Conservation (phyloP, 108 stramenopile genomes). For the Stephanodiscus triporus region DNA sequence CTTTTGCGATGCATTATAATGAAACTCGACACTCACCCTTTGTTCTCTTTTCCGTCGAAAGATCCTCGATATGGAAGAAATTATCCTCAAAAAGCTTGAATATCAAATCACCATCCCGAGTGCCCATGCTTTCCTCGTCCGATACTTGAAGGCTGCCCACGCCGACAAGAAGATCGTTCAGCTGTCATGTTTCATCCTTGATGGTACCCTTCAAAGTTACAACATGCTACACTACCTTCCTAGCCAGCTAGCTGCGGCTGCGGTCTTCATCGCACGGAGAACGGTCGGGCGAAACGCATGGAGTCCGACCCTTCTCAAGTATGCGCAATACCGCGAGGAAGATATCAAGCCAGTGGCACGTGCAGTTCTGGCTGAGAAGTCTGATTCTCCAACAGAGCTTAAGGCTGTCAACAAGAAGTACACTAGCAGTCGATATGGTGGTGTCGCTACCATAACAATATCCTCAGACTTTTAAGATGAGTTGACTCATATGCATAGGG, state of each 20-base stretch:
- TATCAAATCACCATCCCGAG: slow-evolving; percentile 92
- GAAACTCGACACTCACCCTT: neutral
- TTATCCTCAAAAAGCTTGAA: slow-evolving; percentile 81
- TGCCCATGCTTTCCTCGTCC: slow-evolving; percentile 87
- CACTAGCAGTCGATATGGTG: slow-evolving; percentile 58
- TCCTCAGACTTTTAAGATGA: slow-evolving; percentile 45
- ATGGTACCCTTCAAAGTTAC: slow-evolving; percentile 90
- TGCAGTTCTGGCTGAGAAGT: slow-evolving; percentile 56
- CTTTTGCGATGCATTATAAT: neutral
- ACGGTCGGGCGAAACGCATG: slow-evolving; percentile 78
- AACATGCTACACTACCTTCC: slow-evolving; percentile 85
- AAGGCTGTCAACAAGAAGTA: slow-evolving; percentile 81
- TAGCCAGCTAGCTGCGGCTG: slow-evolving; percentile 87
- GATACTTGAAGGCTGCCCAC: slow-evolving; percentile 91
- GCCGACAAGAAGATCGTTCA: slow-evolving; percentile 88
- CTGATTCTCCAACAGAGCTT: slow-evolving; percentile 49
- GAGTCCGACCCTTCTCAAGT: slow-evolving; percentile 86
- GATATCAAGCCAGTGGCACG: slow-evolving; percentile 76
- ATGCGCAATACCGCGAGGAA: slow-evolving; percentile 80
- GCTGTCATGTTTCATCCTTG: slow-evolving; percentile 85
- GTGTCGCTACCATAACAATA: slow-evolving; percentile 57
- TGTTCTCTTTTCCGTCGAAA: slow-evolving; percentile 22
- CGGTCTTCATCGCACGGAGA: slow-evolving; percentile 85
- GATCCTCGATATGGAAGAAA: slow-evolving; percentile 93
- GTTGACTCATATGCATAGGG: neutral